These are phyloP conservation scores for Lactuca saligna DNA, from an alignment of 129 eudicot genomes.

Conservation along the genomic window DNA sequence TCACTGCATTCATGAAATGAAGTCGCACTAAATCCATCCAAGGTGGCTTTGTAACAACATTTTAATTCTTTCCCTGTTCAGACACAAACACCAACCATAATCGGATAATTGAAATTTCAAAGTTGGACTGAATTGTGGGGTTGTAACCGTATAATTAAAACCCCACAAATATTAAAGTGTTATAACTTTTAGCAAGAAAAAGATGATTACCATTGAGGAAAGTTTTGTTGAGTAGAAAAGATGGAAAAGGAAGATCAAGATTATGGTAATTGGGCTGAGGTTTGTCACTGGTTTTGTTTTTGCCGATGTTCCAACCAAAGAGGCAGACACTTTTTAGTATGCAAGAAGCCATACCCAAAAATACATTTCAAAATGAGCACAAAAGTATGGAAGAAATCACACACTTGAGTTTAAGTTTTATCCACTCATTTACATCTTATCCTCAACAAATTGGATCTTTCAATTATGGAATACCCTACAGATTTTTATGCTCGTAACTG, in stretches of 20 bases:
- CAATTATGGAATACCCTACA: not conserved
- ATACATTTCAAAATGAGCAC: not conserved
- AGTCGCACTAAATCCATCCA: constrained; percentile 88
- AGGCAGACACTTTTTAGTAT: constrained; percentile 49
- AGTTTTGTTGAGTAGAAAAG: constrained; percentile 70
- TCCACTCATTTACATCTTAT: constrained; percentile 39
- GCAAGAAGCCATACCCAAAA: constrained; percentile 46
- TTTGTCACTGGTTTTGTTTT: constrained; percentile 29
- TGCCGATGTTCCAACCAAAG: constrained; percentile 77
- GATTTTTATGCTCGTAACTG: not conserved
- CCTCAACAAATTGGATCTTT: constrained; percentile 17
- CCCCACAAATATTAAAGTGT: not conserved
- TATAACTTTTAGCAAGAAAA: not conserved
- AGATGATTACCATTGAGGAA: constrained; percentile 63
- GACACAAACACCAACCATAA: not conserved
- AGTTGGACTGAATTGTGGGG: not conserved
- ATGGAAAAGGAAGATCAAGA: constrained; percentile 68
- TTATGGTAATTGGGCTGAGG: constrained; percentile 71
- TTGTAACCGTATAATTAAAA: not conserved
- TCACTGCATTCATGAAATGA: constrained; percentile 70
- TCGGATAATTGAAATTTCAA: too few species aligned
- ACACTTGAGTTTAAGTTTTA: constrained; percentile 11
- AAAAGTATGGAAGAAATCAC: not conserved
- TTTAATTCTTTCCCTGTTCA: constrained; percentile 73
- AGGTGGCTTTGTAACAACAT: constrained; percentile 90